Conservation (phyloP, 495 filamentous ascomycete species). For the Penicillium cosmopolitanum region DNA sequence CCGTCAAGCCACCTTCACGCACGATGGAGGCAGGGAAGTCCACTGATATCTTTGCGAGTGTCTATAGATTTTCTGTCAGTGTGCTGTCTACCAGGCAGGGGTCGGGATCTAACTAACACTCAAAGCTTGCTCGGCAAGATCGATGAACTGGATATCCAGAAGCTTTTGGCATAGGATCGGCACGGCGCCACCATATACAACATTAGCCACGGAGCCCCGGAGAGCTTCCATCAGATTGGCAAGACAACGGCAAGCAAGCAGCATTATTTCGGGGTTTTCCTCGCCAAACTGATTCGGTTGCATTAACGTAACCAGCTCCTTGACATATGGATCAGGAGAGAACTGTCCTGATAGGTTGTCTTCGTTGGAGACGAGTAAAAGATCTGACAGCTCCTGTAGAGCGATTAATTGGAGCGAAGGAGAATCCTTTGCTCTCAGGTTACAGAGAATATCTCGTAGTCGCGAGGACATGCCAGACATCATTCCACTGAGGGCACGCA, state of each 20-base stretch:
- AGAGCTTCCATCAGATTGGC: slow-evolving; percentile 98
- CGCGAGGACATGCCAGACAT: slow-evolving; percentile 81
- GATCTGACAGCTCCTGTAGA: slow-evolving; percentile 89
- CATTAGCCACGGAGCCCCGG: slow-evolving; percentile 87
- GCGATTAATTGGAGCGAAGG: slow-evolving; percentile 89
- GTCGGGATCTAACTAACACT: slow-evolving; percentile 60
- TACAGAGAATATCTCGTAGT: slow-evolving; percentile 80
- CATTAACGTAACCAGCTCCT: slow-evolving; percentile 92
- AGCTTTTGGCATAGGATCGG: slow-evolving; percentile 93
- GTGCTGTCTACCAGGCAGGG: neutral
- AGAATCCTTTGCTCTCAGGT: slow-evolving; percentile 85
- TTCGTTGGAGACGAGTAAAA: slow-evolving; percentile 91
- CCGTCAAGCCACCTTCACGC: slow-evolving; percentile 90
- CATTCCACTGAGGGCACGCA: slow-evolving; percentile 87
- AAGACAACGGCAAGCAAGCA: slow-evolving; percentile 92
- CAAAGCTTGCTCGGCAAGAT: slow-evolving; percentile 94
- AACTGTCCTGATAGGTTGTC: slow-evolving; percentile 97
- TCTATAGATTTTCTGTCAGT: slow-evolving; percentile 49
- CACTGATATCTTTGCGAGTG: slow-evolving; percentile 94
- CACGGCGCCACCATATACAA: slow-evolving; percentile 95
- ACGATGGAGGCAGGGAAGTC: slow-evolving; percentile 97
- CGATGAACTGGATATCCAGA: slow-evolving; percentile 92
- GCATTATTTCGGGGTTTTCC: slow-evolving; percentile 97
- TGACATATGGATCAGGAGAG: slow-evolving; percentile 90
- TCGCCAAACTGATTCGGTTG: slow-evolving; percentile 84